Evolutionary conservation across 257 asterid species (phyloP).

Genomic region (Solanum sitiens): DNA sequence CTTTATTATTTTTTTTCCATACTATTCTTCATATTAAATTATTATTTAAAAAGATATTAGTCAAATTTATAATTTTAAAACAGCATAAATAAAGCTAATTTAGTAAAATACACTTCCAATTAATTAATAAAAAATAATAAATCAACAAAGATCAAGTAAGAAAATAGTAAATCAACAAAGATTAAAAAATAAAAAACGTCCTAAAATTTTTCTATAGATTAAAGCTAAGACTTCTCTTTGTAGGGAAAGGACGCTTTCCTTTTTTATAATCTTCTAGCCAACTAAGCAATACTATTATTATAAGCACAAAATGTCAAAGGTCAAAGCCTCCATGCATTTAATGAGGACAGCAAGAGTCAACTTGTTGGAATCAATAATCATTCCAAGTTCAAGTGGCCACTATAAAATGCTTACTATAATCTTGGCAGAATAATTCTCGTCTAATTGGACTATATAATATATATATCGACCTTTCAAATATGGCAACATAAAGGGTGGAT

Average conservation of each 20-base stretch:
- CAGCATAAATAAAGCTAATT: too few species aligned
- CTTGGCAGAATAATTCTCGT: not conserved
- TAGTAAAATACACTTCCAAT: too few species aligned
- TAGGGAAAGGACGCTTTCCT: not conserved
- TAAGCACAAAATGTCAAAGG: not conserved
- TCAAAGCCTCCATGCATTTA: not conserved
- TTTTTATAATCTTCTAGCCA: not conserved
- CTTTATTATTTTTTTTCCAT: not conserved
- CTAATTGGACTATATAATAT: not conserved
- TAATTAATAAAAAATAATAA: too few species aligned
- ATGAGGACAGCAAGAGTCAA: not conserved
- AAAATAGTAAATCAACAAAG: too few species aligned
- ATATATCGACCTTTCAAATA: not conserved
- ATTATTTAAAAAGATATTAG: too few species aligned
- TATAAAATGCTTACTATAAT: not conserved
- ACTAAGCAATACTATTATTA: not conserved
- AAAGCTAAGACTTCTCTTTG: not conserved
- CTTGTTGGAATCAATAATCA: not conserved
- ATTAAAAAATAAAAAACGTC: too few species aligned
- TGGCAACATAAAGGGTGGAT: not conserved
- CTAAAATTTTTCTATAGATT: not conserved
- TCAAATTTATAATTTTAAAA: too few species aligned
- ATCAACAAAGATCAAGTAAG: too few species aligned
- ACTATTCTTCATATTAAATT: too few species aligned
- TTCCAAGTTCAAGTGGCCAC: not conserved